A percentile compares a stretch with the other conserved stretches of the same genome.
phyloP scores from a whole-genome alignment of 2,329 filamentous ascomycete genomes.

The Cytospora piceicola region DNA sequence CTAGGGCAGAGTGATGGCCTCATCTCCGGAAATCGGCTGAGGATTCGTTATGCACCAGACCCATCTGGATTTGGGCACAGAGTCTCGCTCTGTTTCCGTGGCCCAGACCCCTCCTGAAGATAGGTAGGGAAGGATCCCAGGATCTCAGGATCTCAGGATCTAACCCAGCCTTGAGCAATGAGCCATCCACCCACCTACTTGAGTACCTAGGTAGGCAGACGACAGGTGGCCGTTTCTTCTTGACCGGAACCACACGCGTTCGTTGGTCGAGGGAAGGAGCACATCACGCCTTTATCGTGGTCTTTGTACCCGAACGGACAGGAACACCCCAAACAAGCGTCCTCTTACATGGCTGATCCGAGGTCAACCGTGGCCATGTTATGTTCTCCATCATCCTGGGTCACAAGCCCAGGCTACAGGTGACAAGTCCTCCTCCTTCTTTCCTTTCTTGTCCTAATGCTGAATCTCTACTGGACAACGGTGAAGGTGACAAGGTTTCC shows the following conservation, averaged over 20 bases:
- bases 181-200: too few species aligned
- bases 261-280: too few species aligned
- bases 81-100: conserved; percentile 23
- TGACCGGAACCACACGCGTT: background rate
- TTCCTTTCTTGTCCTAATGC: conserved; percentile 18
- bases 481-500: conserved; percentile 15
- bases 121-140: background rate
- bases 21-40: conserved; percentile 14
- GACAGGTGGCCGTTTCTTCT: background rate
- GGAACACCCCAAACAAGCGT: background rate
- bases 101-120: background rate
- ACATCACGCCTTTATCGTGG: too few species aligned
- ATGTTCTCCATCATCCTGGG: too few species aligned
- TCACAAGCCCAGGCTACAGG: background rate
- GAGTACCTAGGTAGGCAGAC: too few species aligned
- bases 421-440: too few species aligned
- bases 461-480: conserved; percentile 4
- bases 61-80: conserved; percentile 13
- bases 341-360: background rate
- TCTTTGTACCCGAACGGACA: too few species aligned
- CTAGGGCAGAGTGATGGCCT: conserved; percentile 2
- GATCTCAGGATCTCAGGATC: background rate
- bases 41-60: background rate
- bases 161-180: background rate
- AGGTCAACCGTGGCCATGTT: background rate